Evolutionary conservation across 2,329 filamentous ascomycete genomes (phyloP), one percentile per base, ranked within the genome.

Genomic region (Neonectria neomacrospora): DNA sequence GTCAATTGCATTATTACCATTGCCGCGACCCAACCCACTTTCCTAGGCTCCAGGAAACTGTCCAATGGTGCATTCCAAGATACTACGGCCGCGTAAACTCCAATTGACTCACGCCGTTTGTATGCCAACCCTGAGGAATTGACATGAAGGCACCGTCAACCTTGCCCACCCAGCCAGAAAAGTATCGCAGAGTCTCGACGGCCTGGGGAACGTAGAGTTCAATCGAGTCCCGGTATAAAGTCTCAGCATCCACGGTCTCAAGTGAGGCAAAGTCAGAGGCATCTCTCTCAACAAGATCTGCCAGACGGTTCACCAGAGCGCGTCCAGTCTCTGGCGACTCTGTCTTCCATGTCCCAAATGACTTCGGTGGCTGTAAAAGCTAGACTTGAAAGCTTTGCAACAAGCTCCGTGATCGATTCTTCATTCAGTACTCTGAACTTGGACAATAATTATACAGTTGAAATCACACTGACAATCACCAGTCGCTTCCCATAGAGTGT

Each of bases 11-110:
- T 77, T 74, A 54, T 74, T 67, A 0, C 77, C 75, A 39, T 77
- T 71, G 47, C 79, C 77, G 11, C 72, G 63, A 0, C 76, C 76
- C 20, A 75, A 76, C 0, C 77, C 76, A 6, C 72, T 75, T 58
- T 77, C 69, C 60, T 79, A 79, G 5, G 77, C 67, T 9, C 77
- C 76, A 0, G 1, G 16, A 18, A 12, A 26, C 10, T 58, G 62
- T 28, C 66, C 66, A 68, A 53, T 87, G 90, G 90, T 66, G 89
- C 92, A 75, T 93, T 93, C 90, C 90, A 93, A 2, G 90, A 89
- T 63, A 91, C 91, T 61, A 92, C 91, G 74, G 82, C 80, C 2
- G 84, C 90, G 64, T 90, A 90, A 1, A 92, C 90, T 48, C 90
- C 90, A 39, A 92, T 79, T 1, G 90, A 90, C 75, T 92, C 79